A percentile compares a stretch with the other conserved stretches of the same genome.
Conservation (phyloP, 2,329 filamentous ascomycete genomes). For the Fusarium ambrosium region DNA sequence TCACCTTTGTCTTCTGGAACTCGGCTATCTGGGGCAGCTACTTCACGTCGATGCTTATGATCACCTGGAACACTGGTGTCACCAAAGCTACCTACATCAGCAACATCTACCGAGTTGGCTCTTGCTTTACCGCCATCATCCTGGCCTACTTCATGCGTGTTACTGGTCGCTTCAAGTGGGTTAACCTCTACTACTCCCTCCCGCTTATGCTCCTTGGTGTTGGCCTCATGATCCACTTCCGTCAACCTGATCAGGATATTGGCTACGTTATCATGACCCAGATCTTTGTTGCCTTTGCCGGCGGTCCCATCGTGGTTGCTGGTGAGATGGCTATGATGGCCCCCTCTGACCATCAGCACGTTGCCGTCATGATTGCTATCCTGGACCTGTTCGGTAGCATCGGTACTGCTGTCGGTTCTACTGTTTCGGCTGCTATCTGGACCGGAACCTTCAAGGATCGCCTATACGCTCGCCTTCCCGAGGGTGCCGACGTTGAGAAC, state of each 20-base stretch:
- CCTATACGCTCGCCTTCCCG: slow-evolving; percentile 64
- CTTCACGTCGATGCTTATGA: slow-evolving; percentile 57
- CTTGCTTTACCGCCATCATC: slow-evolving; percentile 46
- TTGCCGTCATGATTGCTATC: slow-evolving; percentile 29
- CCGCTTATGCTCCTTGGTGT: slow-evolving; percentile 17
- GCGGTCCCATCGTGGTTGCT: slow-evolving; percentile 24
- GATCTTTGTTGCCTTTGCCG: slow-evolving; percentile 28
- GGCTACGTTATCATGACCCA: slow-evolving; percentile 32
- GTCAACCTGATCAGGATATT: slow-evolving; percentile 21
- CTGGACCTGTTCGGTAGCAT: slow-evolving; percentile 27
- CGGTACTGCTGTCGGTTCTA: slow-evolving; percentile 28
- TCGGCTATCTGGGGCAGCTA: slow-evolving; percentile 56
- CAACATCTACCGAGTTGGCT: slow-evolving; percentile 56
- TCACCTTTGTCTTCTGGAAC: slow-evolving; percentile 53
- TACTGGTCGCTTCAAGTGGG: slow-evolving; percentile 2
- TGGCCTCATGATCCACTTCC: slow-evolving; percentile 36
- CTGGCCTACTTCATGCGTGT: background rate
- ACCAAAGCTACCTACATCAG: slow-evolving; percentile 55
- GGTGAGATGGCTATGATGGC: slow-evolving; percentile 39
- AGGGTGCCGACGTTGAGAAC: slow-evolving; percentile 52
- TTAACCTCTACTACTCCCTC: slow-evolving; percentile 3
- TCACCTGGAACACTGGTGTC: slow-evolving; percentile 55
- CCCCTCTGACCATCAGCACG: slow-evolving; percentile 39
- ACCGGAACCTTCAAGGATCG: slow-evolving; percentile 68
- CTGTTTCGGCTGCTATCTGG: slow-evolving; percentile 36